phyloP scores from a whole-genome alignment of 2,329 filamentous ascomycete genomes.

The Ceratocystis albifundus region DNA sequence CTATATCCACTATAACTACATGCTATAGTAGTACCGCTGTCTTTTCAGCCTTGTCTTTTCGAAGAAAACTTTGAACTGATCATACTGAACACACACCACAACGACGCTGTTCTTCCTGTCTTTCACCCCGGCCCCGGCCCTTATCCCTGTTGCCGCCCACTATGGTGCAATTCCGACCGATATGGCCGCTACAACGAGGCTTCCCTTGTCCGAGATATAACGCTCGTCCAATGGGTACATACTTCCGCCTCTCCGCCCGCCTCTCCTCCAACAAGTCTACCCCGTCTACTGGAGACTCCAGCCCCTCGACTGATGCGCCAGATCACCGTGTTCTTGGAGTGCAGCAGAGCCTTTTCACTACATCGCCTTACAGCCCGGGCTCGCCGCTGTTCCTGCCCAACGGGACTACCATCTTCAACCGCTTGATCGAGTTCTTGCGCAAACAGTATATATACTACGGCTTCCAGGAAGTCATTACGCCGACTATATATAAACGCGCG shows the following conservation, averaged over 20 bases:
- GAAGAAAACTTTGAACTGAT: background rate
- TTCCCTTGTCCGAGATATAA: background rate
- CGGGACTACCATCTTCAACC: conserved; percentile 72
- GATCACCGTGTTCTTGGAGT: conserved; percentile 51
- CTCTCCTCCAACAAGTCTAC: background rate
- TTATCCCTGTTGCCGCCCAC: conserved; percentile 1
- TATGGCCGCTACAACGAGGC: conserved; percentile 2
- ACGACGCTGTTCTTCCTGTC: background rate
- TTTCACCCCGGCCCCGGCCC: background rate
- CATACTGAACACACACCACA: background rate
- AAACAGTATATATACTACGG: conserved; percentile 76
- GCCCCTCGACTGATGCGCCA: conserved; percentile 26
- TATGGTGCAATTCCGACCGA: conserved; percentile 17
- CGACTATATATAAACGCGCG: conserved; percentile 80
- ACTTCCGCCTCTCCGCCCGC: conserved; percentile 1
- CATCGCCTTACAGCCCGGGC: conserved; percentile 67
- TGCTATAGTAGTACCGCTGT: background rate
- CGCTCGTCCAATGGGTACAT: background rate
- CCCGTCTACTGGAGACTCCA: background rate
- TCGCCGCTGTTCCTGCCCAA: conserved; percentile 77
- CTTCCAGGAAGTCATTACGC: conserved; percentile 79
- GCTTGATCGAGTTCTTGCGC: conserved; percentile 68
- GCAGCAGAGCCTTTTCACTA: conserved; percentile 67
- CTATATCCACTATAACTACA: background rate
- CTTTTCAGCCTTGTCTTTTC: background rate